Evolutionary conservation across 1,284 basidiomycete genomes (phyloP), one percentile per base, ranked within the genome.

Genomic region (Ustilago bromivora): DNA sequence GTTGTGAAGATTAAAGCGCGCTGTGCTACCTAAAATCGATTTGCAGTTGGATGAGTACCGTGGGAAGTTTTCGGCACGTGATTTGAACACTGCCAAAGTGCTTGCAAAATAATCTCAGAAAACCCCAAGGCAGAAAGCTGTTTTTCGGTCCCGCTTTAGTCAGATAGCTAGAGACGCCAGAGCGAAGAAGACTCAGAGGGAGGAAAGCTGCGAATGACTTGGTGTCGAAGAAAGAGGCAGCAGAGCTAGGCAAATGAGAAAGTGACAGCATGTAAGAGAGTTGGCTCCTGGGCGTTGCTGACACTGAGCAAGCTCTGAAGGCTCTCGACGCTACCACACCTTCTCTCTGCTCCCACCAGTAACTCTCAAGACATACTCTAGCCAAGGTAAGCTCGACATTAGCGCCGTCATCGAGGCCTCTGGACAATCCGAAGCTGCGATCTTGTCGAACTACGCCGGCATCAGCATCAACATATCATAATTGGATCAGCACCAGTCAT

Each of bases 281-380:
- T 41, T 13, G 40, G 13, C 11, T 8, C 2, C 12, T 36, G 31
- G 28, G 56, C 47, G 61, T 57, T n/a, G 32, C 60, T 35, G 56
- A 49, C 28, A n/a, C 46, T 38, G 41, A 46, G 49, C 64, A 66
- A 67, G 52, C 57, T 55, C 61, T 61, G 61, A 73, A 68, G 61
- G n/a, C 59, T 59, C 57, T 72, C 76, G 69, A 59, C 72, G 66
- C 65, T 51, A 70, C 66, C 71, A 36, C 62, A 41, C 56, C 76
- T 78, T 68, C 61, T 61, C 65, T 76, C 54, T 69, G 61, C 66
- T 66, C 66, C 65, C 69, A 68, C 69, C 75, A 72, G 75, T 68
- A 76, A 76, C 63, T 67, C 66, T 72, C 72, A 79, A 72, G 69
- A 72, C 66, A 77, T 66, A 77, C 70, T 73, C 60, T 65, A 67